Base-by-base conservation (phyloP, 2,329 filamentous ascomycete genomes). In the Colletotrichum destructivum region DNA sequence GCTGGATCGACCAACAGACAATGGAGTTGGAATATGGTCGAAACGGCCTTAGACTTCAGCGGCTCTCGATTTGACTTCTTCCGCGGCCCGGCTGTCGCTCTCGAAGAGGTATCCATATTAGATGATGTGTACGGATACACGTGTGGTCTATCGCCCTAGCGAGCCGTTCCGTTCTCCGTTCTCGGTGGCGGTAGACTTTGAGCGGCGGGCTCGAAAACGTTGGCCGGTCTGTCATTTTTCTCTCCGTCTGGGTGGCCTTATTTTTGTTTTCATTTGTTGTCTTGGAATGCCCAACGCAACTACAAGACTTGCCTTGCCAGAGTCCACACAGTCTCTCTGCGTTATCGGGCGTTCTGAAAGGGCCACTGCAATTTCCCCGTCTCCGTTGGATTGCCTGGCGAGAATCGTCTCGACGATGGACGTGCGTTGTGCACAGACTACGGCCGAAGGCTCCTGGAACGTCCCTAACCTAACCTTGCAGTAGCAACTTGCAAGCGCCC, bases 101-200 rank as follows among this genome's bases (percentile, higher is more conserved):
- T 23, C 40, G n/a, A 42, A 66, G 35, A 26, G 31, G 46, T 12
- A 40, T 4, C 38, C 42, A 31, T 4, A n/a, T 49, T 9, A 18
- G 12, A 51, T 26, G n/a, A 35, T 9, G 9, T 38, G 9, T 38
- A 11, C 35, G 35, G 35, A 38, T 11, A 38, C 35, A 11, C 8
- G 35, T 38, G 35, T 38, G 23, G 18, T 12, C 26, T 31, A 16
- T 70, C 47, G 56, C 47, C 40, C 63, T 51, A 67, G 67, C 68
- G 63, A 67, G 15, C 68, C 68, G 68, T 62, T 51, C 68, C 68
- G 68, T 38, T n/a, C 40, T n/a, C 35, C 35, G 35, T 38, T 38
- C 35, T 21, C 31, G 15, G n/a, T 67, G 63, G 68, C 42, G 7
- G 51, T 15, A 18, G n/a, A 44, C 47, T 18, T 51, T 38, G 35